Evolutionary conservation across 768 basidiomycete genomes (phyloP), one percentile per base, ranked within the genome.

Genomic region (Hemileccinum rubropunctum): DNA sequence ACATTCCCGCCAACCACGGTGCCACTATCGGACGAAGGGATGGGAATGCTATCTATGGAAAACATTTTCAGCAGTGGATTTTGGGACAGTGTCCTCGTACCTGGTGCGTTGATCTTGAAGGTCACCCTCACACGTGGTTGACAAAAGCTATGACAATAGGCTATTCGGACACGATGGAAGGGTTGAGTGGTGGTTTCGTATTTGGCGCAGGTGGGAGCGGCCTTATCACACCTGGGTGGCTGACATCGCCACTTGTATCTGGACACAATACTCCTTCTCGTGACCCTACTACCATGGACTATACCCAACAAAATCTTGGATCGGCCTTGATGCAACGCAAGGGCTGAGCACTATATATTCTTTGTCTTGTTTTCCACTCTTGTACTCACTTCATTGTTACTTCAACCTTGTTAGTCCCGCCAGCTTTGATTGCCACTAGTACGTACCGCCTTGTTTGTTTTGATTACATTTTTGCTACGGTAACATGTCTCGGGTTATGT

Each of bases 1-100:
- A 89, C 83, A 47, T 91, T 91, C 78, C 90, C 89, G 42, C 90
- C 90, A n/a, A 90, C 86, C 45, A 90, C 91, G 86, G 84, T 81
- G 48, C 74, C 76, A 47, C 41, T 64, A 33, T 64, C 75, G 32
- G 70, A 70, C 64, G 72, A 72, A 52, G 64, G 66, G 40, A 63
- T 65, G 50, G 76, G 75, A 36, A 67, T 77, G 71, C 62, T 92
- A 53, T 84, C 88, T 44, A 91, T 93, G 86, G 91, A 92, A 58
- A 85, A 82, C 59, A 84, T 92, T 37, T 73, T 93, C 45, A 85
- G 81, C 52, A 81, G 75, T 51, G 82, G 81, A 36, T 93, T 93
- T 66, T 93, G 91, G 91, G 91, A 92, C 66, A 91, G 78, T 57
- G 82, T 92, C 60, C 79, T 93, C 32, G 85, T 93, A 21, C 91